A percentile compares a stretch with the other conserved stretches of the same genome.
Evolutionary conservation across 2,329 filamentous ascomycete species (phyloP).

Genomic region (Colletotrichum zoysiae): DNA sequence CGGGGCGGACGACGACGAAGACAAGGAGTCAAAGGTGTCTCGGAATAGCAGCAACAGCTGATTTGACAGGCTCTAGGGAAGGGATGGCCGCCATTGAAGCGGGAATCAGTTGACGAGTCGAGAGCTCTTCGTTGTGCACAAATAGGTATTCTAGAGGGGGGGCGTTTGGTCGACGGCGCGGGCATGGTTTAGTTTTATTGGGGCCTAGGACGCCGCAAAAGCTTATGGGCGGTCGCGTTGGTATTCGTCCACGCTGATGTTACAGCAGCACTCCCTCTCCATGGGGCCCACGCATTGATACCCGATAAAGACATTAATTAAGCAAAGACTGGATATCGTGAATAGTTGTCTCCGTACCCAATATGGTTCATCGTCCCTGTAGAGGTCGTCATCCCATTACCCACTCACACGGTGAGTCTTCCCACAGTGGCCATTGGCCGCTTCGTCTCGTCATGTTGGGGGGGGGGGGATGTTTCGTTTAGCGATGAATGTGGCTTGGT

Average conservation of each 20-base stretch:
- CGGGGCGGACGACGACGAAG: constrained; percentile 51
- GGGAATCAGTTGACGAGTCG: not conserved
- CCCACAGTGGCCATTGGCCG: constrained; percentile 20
- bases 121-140: not conserved
- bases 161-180: constrained; percentile 25
- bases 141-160: not conserved
- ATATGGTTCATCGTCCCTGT: not conserved
- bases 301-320: constrained; percentile 30
- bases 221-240: not conserved
- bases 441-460: not conserved
- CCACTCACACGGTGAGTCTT: constrained; percentile 29
- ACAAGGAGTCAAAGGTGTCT: constrained; percentile 48
- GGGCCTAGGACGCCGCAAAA: constrained; percentile 4
- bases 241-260: not conserved
- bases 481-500: constrained; percentile 19
- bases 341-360: not conserved
- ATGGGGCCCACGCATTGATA: constrained; percentile 32
- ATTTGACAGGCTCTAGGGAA: not conserved
- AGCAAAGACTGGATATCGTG: not conserved
- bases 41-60: constrained; percentile 36
- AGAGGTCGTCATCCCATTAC: no score
- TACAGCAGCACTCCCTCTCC: not conserved
- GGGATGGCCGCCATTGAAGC: constrained; percentile 29
- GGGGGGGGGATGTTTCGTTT: not conserved
- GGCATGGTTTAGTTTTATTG: constrained; percentile 16